Percentiles rank a stretch among this genome's conserved stretches.
Conservation (phyloP, 1,139 yeast species). For the Kodamaea sp. region DNA sequence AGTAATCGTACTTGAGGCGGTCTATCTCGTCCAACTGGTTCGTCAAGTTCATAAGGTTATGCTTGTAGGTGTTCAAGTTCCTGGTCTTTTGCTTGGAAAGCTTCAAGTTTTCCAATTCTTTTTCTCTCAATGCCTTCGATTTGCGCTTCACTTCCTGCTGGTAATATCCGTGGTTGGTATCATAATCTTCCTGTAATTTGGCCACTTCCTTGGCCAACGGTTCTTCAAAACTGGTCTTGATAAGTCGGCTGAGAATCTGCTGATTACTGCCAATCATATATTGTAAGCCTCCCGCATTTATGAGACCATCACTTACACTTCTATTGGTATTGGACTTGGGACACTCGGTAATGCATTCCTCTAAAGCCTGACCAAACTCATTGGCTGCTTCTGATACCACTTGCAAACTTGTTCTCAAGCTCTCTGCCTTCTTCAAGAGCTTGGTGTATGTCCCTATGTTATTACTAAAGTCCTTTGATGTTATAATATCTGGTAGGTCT, state of each 20-base stretch:
- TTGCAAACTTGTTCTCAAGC: slow-evolving; percentile 51
- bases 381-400: slow-evolving; percentile 64
- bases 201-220: slow-evolving; percentile 51
- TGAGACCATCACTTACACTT: slow-evolving; percentile 62
- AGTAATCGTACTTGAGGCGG: slow-evolving; percentile 71
- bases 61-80: slow-evolving; percentile 64
- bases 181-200: slow-evolving; percentile 39
- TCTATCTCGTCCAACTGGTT: slow-evolving; percentile 79
- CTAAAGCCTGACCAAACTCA: slow-evolving; percentile 72
- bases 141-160: slow-evolving; percentile 53
- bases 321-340: slow-evolving; percentile 72
- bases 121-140: slow-evolving; percentile 50
- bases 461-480: slow-evolving; percentile 55
- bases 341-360: slow-evolving; percentile 47
- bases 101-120: slow-evolving; percentile 58
- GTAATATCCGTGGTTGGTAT: slow-evolving; percentile 52
- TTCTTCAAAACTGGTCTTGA: slow-evolving; percentile 53
- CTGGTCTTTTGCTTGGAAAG: slow-evolving; percentile 57
- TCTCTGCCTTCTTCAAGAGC: slow-evolving; percentile 52
- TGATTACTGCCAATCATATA: slow-evolving; percentile 77
- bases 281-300: slow-evolving; percentile 78
- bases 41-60: slow-evolving; percentile 66
- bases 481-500: slow-evolving; percentile 61
- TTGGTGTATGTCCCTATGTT: slow-evolving; percentile 49
- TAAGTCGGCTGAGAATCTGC: slow-evolving; percentile 61